Conservation (phyloP, 129 eudicot genomes). For the Deinandra increscens region DNA sequence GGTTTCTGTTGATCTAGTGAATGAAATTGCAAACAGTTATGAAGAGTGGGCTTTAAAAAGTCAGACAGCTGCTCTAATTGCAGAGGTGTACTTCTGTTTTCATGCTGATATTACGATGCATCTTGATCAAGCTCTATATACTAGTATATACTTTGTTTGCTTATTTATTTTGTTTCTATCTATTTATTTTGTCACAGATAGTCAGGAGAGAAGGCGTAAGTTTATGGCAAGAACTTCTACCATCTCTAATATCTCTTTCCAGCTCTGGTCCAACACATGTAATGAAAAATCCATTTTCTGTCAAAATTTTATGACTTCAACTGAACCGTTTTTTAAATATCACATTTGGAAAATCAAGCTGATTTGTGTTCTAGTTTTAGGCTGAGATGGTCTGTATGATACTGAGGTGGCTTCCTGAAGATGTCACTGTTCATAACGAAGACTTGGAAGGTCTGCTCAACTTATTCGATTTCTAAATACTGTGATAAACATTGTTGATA, state of each 20-base stretch:
- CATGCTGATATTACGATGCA: constrained; percentile 16
- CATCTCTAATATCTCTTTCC: constrained; percentile 65
- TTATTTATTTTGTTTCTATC: neutral
- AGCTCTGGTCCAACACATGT: constrained; percentile 86
- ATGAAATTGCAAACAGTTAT: constrained; percentile 58
- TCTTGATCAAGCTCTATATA: constrained; percentile 15
- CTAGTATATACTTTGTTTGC: neutral
- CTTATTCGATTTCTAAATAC: neutral
- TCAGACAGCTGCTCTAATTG: constrained; percentile 88
- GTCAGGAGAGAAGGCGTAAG: constrained; percentile 86
- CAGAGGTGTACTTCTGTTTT: constrained; percentile 58
- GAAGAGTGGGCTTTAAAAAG: constrained; percentile 96
- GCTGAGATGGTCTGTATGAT: constrained; percentile 91
- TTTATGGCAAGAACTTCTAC: constrained; percentile 84
- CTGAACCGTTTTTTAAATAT: constrained; percentile 4
- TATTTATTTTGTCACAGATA: constrained; percentile 50
- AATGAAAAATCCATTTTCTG: constrained; percentile 24
- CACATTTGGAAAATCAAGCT: constrained; percentile 29
- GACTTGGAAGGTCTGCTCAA: constrained; percentile 78
- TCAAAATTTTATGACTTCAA: constrained; percentile 4
- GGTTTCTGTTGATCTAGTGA: constrained; percentile 65
- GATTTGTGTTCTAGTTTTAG: constrained; percentile 49
- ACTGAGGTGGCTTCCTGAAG: constrained; percentile 99
- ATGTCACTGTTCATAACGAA: constrained; percentile 93
- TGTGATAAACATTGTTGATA: neutral